Percentiles rank a stretch among this genome's conserved stretches.
Evolutionary conservation across 768 basidiomycete genomes (phyloP).

Genomic region (Tylopilus felleus): DNA sequence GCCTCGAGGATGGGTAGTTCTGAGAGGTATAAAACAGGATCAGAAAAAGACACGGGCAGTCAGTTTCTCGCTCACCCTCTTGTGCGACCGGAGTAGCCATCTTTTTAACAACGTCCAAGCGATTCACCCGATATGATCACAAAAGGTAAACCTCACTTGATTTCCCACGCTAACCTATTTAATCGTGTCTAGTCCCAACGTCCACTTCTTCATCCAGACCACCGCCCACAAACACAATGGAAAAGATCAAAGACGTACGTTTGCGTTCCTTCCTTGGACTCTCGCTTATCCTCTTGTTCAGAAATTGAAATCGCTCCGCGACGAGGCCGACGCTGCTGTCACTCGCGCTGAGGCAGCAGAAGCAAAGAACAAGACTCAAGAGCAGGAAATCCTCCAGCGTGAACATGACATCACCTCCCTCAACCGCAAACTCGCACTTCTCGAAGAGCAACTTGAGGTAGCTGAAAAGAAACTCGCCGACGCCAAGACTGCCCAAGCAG

Average conservation of each 20-base stretch:
- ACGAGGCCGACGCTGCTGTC: constrained; percentile 80
- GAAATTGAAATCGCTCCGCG: constrained; percentile 76
- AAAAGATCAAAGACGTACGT: constrained; percentile 46
- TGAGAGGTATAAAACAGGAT: constrained; percentile 35
- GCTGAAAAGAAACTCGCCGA: constrained; percentile 62
- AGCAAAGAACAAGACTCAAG: constrained; percentile 70
- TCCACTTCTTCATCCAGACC: background rate
- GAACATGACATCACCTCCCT: constrained; percentile 88
- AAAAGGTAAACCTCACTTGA: constrained; percentile 23
- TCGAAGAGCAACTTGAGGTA: constrained; percentile 70
- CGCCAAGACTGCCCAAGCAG: constrained; percentile 60
- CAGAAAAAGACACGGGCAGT: background rate
- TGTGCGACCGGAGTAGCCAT: constrained; percentile 77
- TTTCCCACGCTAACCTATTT: constrained; percentile 37
- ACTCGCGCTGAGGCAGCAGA: constrained; percentile 87
- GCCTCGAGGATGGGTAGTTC: constrained; percentile 94
- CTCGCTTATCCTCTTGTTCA: constrained; percentile 24
- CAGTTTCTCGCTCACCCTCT: constrained; percentile 50
- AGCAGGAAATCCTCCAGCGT: constrained; percentile 70
- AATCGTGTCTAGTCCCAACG: constrained; percentile 21
- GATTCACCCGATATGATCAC: constrained; percentile 26
- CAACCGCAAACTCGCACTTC: constrained; percentile 58
- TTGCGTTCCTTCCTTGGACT: background rate
- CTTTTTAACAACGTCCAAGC: background rate
- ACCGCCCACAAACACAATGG: constrained; percentile 34